These are phyloP conservation scores for Penicillium riverlandense DNA, from an alignment of 495 filamentous ascomycete genomes.

Conservation along the genomic window DNA sequence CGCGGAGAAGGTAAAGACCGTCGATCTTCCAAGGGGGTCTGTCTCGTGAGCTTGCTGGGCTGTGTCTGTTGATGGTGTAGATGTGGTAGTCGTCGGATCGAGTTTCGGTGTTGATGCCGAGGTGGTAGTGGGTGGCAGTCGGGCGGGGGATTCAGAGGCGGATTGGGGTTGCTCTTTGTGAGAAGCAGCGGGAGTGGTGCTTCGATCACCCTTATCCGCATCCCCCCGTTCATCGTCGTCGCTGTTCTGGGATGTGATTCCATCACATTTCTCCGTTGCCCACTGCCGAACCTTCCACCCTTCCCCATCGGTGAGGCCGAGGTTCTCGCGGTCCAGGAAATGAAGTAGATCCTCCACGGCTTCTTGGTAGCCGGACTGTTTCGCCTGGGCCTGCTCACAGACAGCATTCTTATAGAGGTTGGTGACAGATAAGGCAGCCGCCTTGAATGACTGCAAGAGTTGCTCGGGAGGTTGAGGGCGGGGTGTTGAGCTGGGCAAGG, in stretches of 20 bases:
- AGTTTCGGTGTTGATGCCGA: slow-evolving; percentile 26
- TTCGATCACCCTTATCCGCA: slow-evolving; percentile 43
- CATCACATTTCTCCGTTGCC: slow-evolving; percentile 72
- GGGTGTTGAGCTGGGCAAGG: slow-evolving; percentile 48
- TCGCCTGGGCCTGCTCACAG: slow-evolving; percentile 63
- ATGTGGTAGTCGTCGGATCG: slow-evolving; percentile 12
- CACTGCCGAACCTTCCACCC: slow-evolving; percentile 76
- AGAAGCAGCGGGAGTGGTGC: slow-evolving; percentile 54
- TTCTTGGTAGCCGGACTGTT: slow-evolving; percentile 81
- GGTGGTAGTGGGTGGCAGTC: slow-evolving; percentile 28
- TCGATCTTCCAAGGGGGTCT: slow-evolving; percentile 22
- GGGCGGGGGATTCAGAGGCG: slow-evolving; percentile 22
- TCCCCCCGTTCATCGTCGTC: slow-evolving; percentile 63
- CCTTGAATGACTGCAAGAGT: slow-evolving; percentile 82
- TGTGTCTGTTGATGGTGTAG: not conserved
- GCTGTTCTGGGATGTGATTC: slow-evolving; percentile 50
- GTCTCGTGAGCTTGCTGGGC: slow-evolving; percentile 14
- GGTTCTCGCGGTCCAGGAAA: slow-evolving; percentile 75
- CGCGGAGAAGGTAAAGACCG: slow-evolving; percentile 59
- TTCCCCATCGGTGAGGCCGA: slow-evolving; percentile 72
- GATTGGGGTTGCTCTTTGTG: slow-evolving; percentile 41
- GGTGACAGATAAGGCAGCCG: slow-evolving; percentile 89
- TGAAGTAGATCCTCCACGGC: slow-evolving; percentile 81
- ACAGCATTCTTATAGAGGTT: slow-evolving; percentile 91
- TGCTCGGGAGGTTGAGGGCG: slow-evolving; percentile 63